A percentile compares a stretch with the other conserved stretches of the same genome.
These are phyloP conservation scores for Citrullus colocynthis DNA, from an alignment of 306 rosid species.

Conservation along the genomic window DNA sequence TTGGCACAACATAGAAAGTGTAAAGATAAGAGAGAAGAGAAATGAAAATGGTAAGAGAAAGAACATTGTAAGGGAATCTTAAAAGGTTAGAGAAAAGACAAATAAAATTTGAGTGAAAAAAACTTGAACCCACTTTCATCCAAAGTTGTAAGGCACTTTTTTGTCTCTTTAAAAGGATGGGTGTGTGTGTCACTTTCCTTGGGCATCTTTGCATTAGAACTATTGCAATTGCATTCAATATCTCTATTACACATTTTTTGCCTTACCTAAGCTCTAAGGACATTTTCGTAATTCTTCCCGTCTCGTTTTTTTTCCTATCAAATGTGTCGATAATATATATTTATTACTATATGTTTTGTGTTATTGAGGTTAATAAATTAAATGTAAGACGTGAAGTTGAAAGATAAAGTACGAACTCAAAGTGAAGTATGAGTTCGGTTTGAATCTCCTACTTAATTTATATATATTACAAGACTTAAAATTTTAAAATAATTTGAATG, in stretches of 20 bases:
- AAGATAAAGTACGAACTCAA: too few species aligned
- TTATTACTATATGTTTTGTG: too few species aligned
- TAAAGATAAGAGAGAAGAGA: background rate
- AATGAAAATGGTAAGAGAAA: background rate
- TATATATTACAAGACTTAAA: too few species aligned
- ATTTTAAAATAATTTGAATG: too few species aligned
- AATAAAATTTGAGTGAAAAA: background rate
- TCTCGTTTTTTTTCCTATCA: background rate
- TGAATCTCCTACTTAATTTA: too few species aligned
- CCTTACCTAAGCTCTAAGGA: background rate
- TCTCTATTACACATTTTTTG: background rate
- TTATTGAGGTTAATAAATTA: too few species aligned
- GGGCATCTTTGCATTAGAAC: slow-evolving; percentile 5
- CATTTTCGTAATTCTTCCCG: background rate
- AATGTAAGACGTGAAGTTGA: too few species aligned
- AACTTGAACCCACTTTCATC: background rate
- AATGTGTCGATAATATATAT: too few species aligned
- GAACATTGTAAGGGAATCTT: slow-evolving; percentile 3
- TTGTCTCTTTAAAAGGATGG: slow-evolving; percentile 1
- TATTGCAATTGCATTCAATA: background rate
- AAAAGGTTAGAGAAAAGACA: background rate
- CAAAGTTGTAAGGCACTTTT: background rate
- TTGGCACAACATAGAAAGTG: background rate
- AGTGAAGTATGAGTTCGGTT: too few species aligned
- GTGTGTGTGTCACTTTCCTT: background rate